Conservation (phyloP, 768 basidiomycete genomes). For the Mycena amicta region DNA sequence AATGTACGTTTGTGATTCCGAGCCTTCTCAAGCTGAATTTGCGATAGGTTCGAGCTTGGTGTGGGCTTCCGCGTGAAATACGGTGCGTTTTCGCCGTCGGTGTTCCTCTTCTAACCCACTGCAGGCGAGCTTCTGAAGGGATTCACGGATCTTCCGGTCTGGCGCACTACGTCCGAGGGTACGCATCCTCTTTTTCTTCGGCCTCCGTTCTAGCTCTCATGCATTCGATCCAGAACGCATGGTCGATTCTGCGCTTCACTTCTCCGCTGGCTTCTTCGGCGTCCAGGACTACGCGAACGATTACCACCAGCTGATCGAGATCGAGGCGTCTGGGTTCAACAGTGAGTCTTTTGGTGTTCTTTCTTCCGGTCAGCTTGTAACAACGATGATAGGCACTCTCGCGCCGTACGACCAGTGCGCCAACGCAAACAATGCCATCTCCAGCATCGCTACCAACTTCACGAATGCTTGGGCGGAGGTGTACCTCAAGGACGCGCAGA, state of each 20-base stretch:
- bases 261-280: conserved; percentile 64
- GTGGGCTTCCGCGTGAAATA: conserved; percentile 66
- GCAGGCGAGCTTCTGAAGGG: conserved; percentile 38
- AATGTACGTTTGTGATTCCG: conserved; percentile 40
- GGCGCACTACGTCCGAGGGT: conserved; percentile 62
- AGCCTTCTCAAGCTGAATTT: neutral
- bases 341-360: conserved; percentile 35
- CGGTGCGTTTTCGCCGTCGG: conserved; percentile 46
- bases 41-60: conserved; percentile 48
- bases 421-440: conserved; percentile 53
- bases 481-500: conserved; percentile 60
- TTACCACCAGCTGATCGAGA: conserved; percentile 64
- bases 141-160: conserved; percentile 56
- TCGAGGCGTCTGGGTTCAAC: conserved; percentile 61
- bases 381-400: conserved; percentile 43
- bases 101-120: neutral
- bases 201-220: neutral
- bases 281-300: conserved; percentile 49
- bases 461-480: conserved; percentile 57
- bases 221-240: conserved; percentile 45
- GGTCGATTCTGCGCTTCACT: conserved; percentile 54
- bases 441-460: conserved; percentile 39
- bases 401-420: conserved; percentile 68
- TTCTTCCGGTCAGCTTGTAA: neutral
- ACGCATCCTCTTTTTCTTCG: conserved; percentile 7